These are phyloP conservation scores for Sindora glabra DNA, from an alignment of 306 rosid genomes.

Conservation along the genomic window DNA sequence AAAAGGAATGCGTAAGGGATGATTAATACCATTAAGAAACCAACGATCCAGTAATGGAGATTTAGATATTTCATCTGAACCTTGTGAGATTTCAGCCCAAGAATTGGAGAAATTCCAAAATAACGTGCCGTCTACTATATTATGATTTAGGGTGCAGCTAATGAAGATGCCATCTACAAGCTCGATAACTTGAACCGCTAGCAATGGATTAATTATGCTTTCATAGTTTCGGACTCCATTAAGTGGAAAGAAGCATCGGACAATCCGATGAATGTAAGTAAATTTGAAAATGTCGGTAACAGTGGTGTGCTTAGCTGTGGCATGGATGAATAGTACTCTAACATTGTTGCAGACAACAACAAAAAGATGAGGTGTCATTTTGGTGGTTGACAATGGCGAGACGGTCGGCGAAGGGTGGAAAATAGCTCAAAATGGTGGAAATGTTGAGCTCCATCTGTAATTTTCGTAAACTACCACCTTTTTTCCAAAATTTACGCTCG, in stretches of 20 bases:
- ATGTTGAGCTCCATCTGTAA: no score
- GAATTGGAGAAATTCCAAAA: conserved; percentile 33
- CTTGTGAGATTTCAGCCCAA: conserved; percentile 27
- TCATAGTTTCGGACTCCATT: background rate
- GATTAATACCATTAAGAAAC: no score
- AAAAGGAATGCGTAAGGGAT: no score
- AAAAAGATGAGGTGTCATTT: no score
- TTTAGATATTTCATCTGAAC: background rate
- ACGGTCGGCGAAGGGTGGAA: no score
- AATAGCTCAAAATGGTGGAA: no score
- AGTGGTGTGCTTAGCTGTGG: background rate
- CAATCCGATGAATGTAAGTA: background rate
- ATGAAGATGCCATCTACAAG: conserved; percentile 27
- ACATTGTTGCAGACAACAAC: no score
- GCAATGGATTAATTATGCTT: background rate
- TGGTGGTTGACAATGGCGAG: no score
- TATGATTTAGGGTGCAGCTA: conserved; percentile 21
- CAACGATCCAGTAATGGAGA: no score
- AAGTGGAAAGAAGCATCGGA: conserved; percentile 2
- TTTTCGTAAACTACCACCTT: no score
- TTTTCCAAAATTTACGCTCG: no score
- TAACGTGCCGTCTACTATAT: conserved; percentile 19
- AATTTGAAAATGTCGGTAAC: conserved; percentile 2
- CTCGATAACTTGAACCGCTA: conserved; percentile 29
- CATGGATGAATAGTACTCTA: no score